Conservation (phyloP, 2,329 filamentous ascomycete genomes). For the Cladophialophora chaetospira region DNA sequence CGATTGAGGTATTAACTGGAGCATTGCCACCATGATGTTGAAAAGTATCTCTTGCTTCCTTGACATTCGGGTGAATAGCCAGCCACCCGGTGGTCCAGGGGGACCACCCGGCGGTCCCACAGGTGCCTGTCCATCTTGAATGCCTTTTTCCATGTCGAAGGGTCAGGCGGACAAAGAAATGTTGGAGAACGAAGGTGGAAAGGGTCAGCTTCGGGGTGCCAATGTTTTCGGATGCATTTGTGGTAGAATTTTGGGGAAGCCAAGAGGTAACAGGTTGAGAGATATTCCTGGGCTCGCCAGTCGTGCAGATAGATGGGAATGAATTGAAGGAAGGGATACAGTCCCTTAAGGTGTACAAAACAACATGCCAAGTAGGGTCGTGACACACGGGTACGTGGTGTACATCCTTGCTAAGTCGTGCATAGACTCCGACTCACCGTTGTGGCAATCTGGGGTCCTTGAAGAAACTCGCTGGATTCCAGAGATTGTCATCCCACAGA, state of each 20-base stretch:
- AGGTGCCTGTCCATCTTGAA: conserved; percentile 4
- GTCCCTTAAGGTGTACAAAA: conserved; percentile 16
- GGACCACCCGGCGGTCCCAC: conserved; percentile 7
- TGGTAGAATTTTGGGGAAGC: too few relatives aligned
- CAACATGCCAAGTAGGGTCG: not conserved
- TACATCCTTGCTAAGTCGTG: not conserved
- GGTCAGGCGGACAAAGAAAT: too few relatives aligned
- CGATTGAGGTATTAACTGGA: conserved; percentile 46
- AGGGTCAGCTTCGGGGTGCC: too few relatives aligned
- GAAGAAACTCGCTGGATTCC: not conserved
- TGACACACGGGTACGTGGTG: not conserved
- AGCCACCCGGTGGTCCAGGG: conserved; percentile 29
- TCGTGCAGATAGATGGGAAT: not conserved
- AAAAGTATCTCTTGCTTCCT: conserved; percentile 38
- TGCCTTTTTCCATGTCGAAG: conserved; percentile 16
- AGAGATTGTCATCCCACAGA: too few relatives aligned
- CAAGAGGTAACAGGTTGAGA: too few relatives aligned
- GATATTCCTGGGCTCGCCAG: too few relatives aligned
- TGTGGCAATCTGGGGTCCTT: conserved; percentile 1
- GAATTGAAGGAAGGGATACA: not conserved
- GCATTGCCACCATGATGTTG: conserved; percentile 49
- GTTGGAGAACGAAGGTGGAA: too few relatives aligned
- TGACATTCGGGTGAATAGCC: conserved; percentile 27
- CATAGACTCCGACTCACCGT: conserved; percentile 23
- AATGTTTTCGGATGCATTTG: too few relatives aligned